Evolutionary conservation across 495 filamentous ascomycete genomes (phyloP).

Genomic region (Poronia punctata): DNA sequence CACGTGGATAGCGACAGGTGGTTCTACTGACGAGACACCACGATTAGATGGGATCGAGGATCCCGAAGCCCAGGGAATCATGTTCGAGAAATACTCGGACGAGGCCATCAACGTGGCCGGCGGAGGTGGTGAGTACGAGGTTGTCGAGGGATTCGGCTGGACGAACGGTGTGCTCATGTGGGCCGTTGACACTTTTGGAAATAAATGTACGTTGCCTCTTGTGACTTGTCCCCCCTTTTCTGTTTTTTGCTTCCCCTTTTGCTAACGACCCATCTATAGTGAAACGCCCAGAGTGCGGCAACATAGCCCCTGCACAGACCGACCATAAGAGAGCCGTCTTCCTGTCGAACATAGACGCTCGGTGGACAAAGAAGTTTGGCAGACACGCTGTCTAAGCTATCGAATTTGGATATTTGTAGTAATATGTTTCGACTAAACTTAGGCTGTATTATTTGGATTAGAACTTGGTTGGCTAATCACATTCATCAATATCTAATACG

Average conservation of each 20-base stretch:
- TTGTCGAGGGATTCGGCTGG: conserved; percentile 49
- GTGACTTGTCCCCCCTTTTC: background rate
- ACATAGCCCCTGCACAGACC: conserved; percentile 31
- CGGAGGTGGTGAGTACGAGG: conserved; percentile 43
- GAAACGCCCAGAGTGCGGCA: conserved; percentile 35
- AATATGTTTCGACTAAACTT: too few relatives aligned
- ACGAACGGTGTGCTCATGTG: conserved; percentile 47
- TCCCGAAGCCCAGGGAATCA: conserved; percentile 28
- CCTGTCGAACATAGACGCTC: conserved; percentile 30
- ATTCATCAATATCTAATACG: too few relatives aligned
- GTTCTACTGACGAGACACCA: conserved; percentile 35
- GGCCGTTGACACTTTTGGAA: conserved; percentile 39
- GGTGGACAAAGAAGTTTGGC: conserved; percentile 34
- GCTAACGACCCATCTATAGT: conserved; percentile 13
- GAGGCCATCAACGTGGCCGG: conserved; percentile 40
- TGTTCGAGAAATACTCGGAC: conserved; percentile 48
- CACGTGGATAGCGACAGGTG: conserved; percentile 45
- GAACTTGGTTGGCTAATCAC: background rate
- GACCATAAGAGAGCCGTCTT: conserved; percentile 32
- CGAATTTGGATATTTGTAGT: too few relatives aligned
- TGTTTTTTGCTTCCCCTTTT: background rate
- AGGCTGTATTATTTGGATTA: too few relatives aligned
- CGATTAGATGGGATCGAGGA: conserved; percentile 31
- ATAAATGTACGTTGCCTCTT: conserved; percentile 14
- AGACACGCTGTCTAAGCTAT: conserved; percentile 4